A percentile compares a stretch with the other conserved stretches of the same genome.
phyloP scores from a whole-genome alignment of 768 basidiomycete species.

The Neoboletus magnificus region DNA sequence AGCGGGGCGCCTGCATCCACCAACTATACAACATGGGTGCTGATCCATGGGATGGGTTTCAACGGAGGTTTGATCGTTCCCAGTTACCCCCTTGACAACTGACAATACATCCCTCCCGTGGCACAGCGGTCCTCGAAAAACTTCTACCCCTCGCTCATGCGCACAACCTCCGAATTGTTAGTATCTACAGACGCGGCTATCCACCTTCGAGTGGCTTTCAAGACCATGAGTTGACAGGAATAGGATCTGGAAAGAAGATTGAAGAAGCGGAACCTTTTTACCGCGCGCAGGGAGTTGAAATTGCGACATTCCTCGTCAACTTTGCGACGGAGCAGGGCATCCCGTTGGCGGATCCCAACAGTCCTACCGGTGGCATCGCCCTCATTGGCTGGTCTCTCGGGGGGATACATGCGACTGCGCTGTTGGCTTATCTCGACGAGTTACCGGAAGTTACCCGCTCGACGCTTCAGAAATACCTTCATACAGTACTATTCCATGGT shows the following conservation, averaged over 20 bases:
- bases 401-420: constrained; percentile 6
- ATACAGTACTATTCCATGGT: constrained; percentile 21
- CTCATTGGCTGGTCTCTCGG: constrained; percentile 23
- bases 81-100: background rate
- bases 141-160: constrained; percentile 20
- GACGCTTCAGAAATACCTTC: constrained; percentile 16
- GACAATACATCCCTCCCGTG: background rate
- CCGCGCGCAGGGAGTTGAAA: constrained; percentile 16
- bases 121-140: constrained; percentile 12
- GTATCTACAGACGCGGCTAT: constrained; percentile 28
- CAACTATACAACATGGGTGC: constrained; percentile 22
- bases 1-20: constrained; percentile 17
- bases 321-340: constrained; percentile 17
- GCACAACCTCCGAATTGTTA: constrained; percentile 22
- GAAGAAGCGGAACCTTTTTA: constrained; percentile 14
- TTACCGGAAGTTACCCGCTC: constrained; percentile 1
- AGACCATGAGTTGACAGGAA: constrained; percentile 4
- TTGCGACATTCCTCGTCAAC: constrained; percentile 15
- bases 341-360: constrained; percentile 5
- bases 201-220: constrained; percentile 23
- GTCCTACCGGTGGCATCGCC: constrained; percentile 8
- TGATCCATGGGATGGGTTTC: constrained; percentile 20
- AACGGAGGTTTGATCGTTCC: constrained; percentile 15
- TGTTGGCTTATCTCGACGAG: constrained; percentile 16
- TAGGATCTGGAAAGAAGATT: constrained; percentile 16